Evolutionary conservation across 805 yeast species (phyloP).

Genomic region (Hanseniaspora nectarophila): DNA sequence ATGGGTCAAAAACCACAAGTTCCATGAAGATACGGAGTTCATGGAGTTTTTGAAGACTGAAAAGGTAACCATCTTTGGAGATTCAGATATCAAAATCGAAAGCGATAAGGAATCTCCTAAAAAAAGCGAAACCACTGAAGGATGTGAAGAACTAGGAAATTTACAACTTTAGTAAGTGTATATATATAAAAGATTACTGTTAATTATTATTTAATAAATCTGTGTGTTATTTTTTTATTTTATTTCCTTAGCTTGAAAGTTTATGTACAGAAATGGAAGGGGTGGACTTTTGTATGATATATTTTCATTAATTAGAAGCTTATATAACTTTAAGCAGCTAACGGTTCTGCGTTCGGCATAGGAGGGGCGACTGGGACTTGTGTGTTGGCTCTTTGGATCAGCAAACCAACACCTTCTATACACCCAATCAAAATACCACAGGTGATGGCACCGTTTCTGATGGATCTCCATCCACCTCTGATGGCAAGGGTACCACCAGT

Average conservation of each 20-base stretch:
- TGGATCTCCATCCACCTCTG: slow-evolving; percentile 97
- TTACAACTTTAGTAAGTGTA: slow-evolving; percentile 4
- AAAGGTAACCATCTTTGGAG: background rate
- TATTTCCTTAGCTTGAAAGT: background rate
- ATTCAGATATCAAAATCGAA: background rate
- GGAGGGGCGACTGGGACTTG: slow-evolving; percentile 62
- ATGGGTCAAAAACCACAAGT: slow-evolving; percentile 6
- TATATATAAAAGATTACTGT: no score
- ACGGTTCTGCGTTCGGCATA: slow-evolving; percentile 33
- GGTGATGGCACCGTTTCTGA: slow-evolving; percentile 89
- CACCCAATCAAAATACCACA: slow-evolving; percentile 96
- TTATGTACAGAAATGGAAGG: background rate
- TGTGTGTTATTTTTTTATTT: background rate
- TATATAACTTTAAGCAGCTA: slow-evolving; percentile 23
- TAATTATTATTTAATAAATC: no score
- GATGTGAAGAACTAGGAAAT: slow-evolving; percentile 4
- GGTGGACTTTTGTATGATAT: no score
- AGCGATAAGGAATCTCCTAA: background rate
- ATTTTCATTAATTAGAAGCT: background rate
- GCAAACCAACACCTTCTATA: slow-evolving; percentile 95
- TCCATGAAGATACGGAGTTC: slow-evolving; percentile 9
- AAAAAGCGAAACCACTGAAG: slow-evolving; percentile 2
- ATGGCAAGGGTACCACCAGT: slow-evolving; percentile 96
- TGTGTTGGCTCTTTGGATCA: slow-evolving; percentile 83
- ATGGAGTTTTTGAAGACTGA: slow-evolving; percentile 4